These are phyloP conservation scores for Oenanthe sinensis DNA, from an alignment of 129 eudicot species.

Conservation along the genomic window DNA sequence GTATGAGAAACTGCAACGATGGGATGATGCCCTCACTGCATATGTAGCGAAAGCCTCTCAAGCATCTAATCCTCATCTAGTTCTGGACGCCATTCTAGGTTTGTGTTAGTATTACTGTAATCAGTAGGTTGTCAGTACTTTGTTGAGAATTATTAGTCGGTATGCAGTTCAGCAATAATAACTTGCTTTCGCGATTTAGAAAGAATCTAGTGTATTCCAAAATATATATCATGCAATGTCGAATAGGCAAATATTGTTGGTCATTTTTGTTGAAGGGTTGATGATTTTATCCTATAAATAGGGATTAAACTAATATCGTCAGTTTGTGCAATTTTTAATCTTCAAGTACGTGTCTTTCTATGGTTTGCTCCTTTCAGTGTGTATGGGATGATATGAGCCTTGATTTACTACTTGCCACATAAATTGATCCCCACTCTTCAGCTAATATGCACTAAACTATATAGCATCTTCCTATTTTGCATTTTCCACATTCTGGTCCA, in stretches of 20 bases:
- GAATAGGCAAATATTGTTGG: neutral
- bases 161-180: neutral
- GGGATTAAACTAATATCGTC: neutral
- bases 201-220: neutral
- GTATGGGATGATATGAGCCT: neutral
- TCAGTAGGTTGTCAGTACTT: neutral
- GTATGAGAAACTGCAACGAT: constrained; percentile 94
- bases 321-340: neutral
- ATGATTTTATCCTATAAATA: neutral
- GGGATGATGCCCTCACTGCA: constrained; percentile 97
- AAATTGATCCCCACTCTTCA: neutral
- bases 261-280: no score
- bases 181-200: neutral
- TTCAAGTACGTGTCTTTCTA: neutral
- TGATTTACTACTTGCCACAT: neutral
- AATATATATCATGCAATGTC: neutral
- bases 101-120: constrained; percentile 10
- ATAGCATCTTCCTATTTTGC: neutral
- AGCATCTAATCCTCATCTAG: constrained; percentile 67
- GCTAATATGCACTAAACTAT: neutral
- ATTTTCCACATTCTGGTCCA: neutral
- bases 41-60: constrained; percentile 81
- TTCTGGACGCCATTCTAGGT: constrained; percentile 90
- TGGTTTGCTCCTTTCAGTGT: neutral
- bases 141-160: neutral